phyloP scores from a whole-genome alignment of 1,284 basidiomycete genomes.

The Trichosporon faecale region DNA sequence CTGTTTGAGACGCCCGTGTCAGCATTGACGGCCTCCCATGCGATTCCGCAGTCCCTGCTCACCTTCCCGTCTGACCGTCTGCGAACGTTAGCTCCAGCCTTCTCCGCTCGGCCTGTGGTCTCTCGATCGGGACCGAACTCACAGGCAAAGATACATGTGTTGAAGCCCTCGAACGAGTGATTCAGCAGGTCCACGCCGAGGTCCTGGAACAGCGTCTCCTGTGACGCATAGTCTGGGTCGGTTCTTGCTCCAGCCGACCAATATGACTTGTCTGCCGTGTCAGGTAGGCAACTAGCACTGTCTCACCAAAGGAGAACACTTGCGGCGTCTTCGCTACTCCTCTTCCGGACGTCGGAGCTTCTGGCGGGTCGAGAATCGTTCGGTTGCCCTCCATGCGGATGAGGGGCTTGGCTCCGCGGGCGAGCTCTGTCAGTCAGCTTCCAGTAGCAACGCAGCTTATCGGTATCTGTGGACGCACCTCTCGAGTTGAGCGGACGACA shows the following conservation, averaged over 20 bases:
- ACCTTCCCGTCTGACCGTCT: constrained; percentile 52
- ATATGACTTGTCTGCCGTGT: constrained; percentile 74
- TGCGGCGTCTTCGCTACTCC: constrained; percentile 83
- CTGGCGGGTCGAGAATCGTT: constrained; percentile 85
- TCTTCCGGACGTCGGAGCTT: constrained; percentile 55
- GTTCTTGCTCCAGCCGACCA: constrained; percentile 87
- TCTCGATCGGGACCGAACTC: constrained; percentile 53
- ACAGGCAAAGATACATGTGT: constrained; percentile 97
- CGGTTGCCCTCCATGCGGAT: constrained; percentile 90
- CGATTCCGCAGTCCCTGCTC: constrained; percentile 13
- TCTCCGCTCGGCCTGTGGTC: not conserved
- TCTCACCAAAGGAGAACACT: constrained; percentile 70
- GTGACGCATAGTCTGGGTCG: constrained; percentile 83
- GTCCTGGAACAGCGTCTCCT: constrained; percentile 91
- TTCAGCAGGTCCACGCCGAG: constrained; percentile 90
- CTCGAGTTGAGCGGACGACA: constrained; percentile 90
- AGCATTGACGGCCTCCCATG: not conserved
- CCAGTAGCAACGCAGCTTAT: not conserved
- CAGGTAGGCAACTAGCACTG: not conserved
- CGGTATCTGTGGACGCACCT: constrained; percentile 58
- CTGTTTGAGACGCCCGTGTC: constrained; percentile 24
- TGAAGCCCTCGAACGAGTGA: constrained; percentile 94
- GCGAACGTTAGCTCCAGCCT: constrained; percentile 19
- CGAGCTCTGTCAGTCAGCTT: constrained; percentile 63
- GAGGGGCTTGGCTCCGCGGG: constrained; percentile 82